Evolutionary conservation across 345 rosid genomes (phyloP), one percentile per base, ranked within the genome.

Genomic region (Rhodomyrtus tomentosa): DNA sequence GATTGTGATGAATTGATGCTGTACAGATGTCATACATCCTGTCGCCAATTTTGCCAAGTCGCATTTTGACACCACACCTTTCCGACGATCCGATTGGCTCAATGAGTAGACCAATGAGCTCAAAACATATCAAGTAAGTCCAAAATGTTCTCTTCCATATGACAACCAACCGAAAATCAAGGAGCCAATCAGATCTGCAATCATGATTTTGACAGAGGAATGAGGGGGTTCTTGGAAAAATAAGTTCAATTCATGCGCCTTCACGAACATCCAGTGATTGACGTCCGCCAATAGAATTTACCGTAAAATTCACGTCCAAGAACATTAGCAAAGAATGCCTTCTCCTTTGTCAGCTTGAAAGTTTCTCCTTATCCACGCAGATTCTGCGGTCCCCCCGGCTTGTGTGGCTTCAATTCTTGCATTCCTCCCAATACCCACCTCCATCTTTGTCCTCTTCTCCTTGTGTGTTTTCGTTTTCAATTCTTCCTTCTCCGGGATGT

Each of bases 361-460:
- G 22, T 68, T 21, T 68, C 76, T 50, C 79, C 86, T 85, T 82
- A 85, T 84, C 88, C 83, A 55, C 84, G 27, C 25, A 73, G 48
- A 68, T 72, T 50, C 80, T 82, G 80, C 80, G 1, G 29, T 42
- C 3, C 76, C n/a, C n/a, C 86, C 51, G 12, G 68, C 79, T 83
- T 83, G 83, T 87, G 89, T 87, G 91, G 93, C 90, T 90, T 86
- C 90, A 86, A 84, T 86, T 51, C 85, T 86, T 40, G 62, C 22
- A 53, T 9, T 24, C 86, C 15, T 24, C 76, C 38, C 76, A 20
- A 18, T 9, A 8, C 76, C 42, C 58, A 85, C 83, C 83, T 58
- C 80, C 81, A 52, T 68, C 81, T 36, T 80, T 55, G 82, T 80
- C 55, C 15, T 72, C 73, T n/a, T 53, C 85, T 45, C 55, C 80